Evolutionary conservation across 305 asterid genomes (phyloP).

Genomic region (Petunia hybrid): DNA sequence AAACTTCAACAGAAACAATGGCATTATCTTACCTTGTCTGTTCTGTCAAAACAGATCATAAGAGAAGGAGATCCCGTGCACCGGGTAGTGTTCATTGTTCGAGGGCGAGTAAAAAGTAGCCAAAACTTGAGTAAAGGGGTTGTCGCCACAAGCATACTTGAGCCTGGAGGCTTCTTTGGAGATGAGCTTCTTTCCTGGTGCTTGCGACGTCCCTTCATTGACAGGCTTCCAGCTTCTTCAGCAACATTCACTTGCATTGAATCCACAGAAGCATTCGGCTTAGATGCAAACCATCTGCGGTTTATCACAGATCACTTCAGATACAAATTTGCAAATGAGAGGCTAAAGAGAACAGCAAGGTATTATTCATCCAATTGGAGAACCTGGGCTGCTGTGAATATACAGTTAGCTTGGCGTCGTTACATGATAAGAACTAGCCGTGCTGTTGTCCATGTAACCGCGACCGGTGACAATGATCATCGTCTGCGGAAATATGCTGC

Average conservation of each 20-base stretch:
- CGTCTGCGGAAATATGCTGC: slow-evolving; percentile 88
- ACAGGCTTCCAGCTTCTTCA: slow-evolving; percentile 88
- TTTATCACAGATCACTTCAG: slow-evolving; percentile 91
- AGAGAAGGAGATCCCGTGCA: slow-evolving; percentile 92
- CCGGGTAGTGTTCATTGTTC: slow-evolving; percentile 78
- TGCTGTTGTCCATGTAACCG: slow-evolving; percentile 33
- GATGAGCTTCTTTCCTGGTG: slow-evolving; percentile 97
- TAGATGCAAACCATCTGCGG: slow-evolving; percentile 67
- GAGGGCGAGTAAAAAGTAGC: slow-evolving; percentile 75
- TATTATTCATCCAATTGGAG: slow-evolving; percentile 95
- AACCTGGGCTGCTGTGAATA: slow-evolving; percentile 96
- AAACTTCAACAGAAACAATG: too few species aligned
- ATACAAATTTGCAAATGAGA: slow-evolving; percentile 87
- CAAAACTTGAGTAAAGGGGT: slow-evolving; percentile 84
- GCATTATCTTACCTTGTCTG: not conserved
- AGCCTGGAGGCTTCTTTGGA: slow-evolving; percentile 91
- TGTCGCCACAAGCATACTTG: slow-evolving; percentile 68
- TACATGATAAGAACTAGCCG: slow-evolving; percentile 59
- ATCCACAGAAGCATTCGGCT: slow-evolving; percentile 78
- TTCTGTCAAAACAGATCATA: slow-evolving; percentile 56
- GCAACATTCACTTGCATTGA: slow-evolving; percentile 87
- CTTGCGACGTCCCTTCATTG: slow-evolving; percentile 87
- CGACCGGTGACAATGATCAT: slow-evolving; percentile 52
- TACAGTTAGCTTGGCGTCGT: slow-evolving; percentile 90
- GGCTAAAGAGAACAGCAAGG: slow-evolving; percentile 76